Percentiles rank a stretch among this genome's conserved stretches.
Evolutionary conservation across 495 filamentous ascomycete genomes (phyloP).

Genomic region (Aspergillus sclerotiicarbonarius): DNA sequence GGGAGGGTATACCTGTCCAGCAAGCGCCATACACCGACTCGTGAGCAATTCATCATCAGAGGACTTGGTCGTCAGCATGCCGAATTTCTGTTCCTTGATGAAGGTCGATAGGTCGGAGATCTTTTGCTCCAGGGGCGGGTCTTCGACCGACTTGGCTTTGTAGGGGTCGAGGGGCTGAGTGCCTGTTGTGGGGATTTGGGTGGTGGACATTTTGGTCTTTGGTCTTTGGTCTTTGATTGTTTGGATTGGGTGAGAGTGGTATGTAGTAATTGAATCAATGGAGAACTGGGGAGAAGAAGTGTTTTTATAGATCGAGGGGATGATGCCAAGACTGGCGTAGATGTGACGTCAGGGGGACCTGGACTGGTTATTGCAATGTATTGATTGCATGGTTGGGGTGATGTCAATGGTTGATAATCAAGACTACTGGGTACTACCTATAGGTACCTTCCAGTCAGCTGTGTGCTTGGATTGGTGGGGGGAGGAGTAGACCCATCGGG

Average conservation of each 20-base stretch:
- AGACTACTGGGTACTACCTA: too few relatives aligned
- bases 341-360: conserved; percentile 18
- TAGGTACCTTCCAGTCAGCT: too few relatives aligned
- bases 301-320: conserved; percentile 6
- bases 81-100: conserved; percentile 70
- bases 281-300: neutral
- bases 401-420: too few relatives aligned
- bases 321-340: conserved; percentile 20
- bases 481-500: too few relatives aligned
- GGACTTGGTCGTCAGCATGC: conserved; percentile 69
- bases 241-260: neutral
- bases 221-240: too few relatives aligned
- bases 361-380: neutral
- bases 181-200: conserved; percentile 61
- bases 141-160: conserved; percentile 66
- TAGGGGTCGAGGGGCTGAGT: conserved; percentile 74
- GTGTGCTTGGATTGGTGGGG: too few relatives aligned
- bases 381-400: neutral
- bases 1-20: conserved; percentile 62
- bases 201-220: conserved; percentile 31
- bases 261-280: conserved; percentile 1
- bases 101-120: conserved; percentile 72
- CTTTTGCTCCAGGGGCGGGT: conserved; percentile 67
- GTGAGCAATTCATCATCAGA: conserved; percentile 68
- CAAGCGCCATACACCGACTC: conserved; percentile 86